Evolutionary conservation across 495 filamentous ascomycete species (phyloP), one percentile per base, ranked within the genome.

Genomic region (Rhypophila decipiens): DNA sequence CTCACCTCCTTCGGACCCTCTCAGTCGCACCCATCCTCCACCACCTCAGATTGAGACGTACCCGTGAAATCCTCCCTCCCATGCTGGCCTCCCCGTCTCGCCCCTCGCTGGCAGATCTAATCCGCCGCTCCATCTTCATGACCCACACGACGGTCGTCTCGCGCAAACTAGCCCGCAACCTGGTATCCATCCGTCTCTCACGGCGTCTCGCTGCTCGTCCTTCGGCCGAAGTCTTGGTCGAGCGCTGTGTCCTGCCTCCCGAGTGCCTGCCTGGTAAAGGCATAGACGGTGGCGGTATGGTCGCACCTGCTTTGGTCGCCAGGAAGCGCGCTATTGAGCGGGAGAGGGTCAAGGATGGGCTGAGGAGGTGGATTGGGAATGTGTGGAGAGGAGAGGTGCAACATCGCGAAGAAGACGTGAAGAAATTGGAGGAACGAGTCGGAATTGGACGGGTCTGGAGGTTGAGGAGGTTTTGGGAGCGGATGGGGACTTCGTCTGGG

Each of bases 81-180:
- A 62, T 71, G 35, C 66, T 83, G 19, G 55, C 61, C 29, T 74
- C 73, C 8, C 69, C 71, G 5, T 61, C 61, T 10, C 75, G 80
- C 8, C 79, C 80, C 5, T 68, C 76, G 13, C 70, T 79, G 2
- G 44, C 69, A 7, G 67, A 74, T 24, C 72, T 78, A 18, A 72
- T 75, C 38, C 59, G 60, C 2, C 67, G 75, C n/a, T 69, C 63
- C 52, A 82, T 84, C 58, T 78, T 80, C 62, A 48, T 83, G n/a
- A 78, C 79, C 39, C 65, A 69, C 33, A 79, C 74, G 13, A 68
- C 75, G 18, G 63, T 76, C 35, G 63, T 72, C 42, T 79, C 79
- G 17, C 72, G 80, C 20, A 59, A 61, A 15, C 68, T 83, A 12
- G 69, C 71, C 18, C 67, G 74, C 18, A 71, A 60, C 22, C 66